Conservation (phyloP, 768 basidiomycete species). For the Boletus rufocinnamomeus region DNA sequence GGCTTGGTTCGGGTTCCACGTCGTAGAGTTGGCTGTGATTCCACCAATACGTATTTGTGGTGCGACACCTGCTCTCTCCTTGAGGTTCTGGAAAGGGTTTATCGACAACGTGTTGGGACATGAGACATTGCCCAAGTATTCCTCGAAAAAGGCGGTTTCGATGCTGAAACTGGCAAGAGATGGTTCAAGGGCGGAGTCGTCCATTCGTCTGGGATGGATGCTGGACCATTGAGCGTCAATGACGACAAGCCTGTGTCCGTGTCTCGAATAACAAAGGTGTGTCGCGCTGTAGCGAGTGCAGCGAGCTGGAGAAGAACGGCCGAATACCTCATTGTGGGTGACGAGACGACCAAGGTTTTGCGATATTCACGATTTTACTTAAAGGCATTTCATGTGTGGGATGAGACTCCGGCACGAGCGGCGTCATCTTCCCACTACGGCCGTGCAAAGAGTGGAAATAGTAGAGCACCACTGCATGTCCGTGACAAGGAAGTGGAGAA, state of each 20-base stretch:
- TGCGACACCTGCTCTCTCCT: constrained; percentile 45
- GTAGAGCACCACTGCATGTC: neutral
- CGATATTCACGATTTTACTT: neutral
- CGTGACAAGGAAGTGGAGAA: neutral
- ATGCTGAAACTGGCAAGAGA: constrained; percentile 55
- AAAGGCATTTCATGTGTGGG: neutral
- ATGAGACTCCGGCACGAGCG: constrained; percentile 6
- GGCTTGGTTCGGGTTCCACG: constrained; percentile 45
- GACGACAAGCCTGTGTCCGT: constrained; percentile 4
- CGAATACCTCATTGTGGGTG: constrained; percentile 12
- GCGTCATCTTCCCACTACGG: neutral
- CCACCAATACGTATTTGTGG: constrained; percentile 54
- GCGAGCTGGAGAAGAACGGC: constrained; percentile 1
- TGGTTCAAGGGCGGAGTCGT: constrained; percentile 45
- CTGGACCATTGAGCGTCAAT: constrained; percentile 42
- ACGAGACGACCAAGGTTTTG: neutral
- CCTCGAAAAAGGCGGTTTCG: constrained; percentile 55
- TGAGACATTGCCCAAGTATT: constrained; percentile 48
- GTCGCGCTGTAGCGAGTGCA: constrained; percentile 11
- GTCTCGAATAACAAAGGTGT: constrained; percentile 11
- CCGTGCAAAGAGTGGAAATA: neutral
- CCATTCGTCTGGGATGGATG: constrained; percentile 41
- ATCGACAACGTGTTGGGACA: constrained; percentile 46
- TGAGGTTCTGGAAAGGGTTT: constrained; percentile 47
- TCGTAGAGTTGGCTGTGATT: constrained; percentile 55